Percentiles rank a stretch among this genome's conserved stretches.
phyloP scores from a whole-genome alignment of 805 yeast genomes.

The Scheffersomyces lignosus region DNA sequence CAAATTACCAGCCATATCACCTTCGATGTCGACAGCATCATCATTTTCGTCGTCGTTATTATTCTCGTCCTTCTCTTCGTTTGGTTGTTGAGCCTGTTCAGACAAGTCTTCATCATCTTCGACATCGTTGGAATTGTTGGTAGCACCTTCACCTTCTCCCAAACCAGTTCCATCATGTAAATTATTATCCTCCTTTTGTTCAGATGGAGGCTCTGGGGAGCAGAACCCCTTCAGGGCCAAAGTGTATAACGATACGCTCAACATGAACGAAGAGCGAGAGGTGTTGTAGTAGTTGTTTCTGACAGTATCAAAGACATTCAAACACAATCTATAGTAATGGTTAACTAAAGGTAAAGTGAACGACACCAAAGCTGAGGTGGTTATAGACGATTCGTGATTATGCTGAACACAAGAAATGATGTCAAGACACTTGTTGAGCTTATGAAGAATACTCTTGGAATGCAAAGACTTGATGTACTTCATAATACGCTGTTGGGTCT shows the following conservation, averaged over 20 bases:
- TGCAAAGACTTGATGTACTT: constrained; percentile 46
- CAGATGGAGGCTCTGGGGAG: constrained; percentile 77
- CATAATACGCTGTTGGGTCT: constrained; percentile 45
- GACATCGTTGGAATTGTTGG: constrained; percentile 76
- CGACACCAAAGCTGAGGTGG: constrained; percentile 49
- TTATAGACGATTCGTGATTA: constrained; percentile 31
- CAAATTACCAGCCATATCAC: constrained; percentile 93
- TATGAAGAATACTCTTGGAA: constrained; percentile 31
- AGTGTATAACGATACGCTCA: constrained; percentile 55
- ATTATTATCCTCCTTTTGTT: constrained; percentile 59
- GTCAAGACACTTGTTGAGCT: constrained; percentile 35
- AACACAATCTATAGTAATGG: constrained; percentile 55
- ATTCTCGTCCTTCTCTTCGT: constrained; percentile 65
- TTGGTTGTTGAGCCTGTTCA: constrained; percentile 73
- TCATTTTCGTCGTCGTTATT: constrained; percentile 66
- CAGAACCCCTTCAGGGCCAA: constrained; percentile 86
- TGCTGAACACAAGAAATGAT: constrained; percentile 38
- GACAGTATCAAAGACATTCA: constrained; percentile 43
- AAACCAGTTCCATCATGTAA: constrained; percentile 85
- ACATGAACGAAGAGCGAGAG: constrained; percentile 60
- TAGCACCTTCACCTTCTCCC: constrained; percentile 91
- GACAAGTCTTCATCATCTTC: constrained; percentile 89
- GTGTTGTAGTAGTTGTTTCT: constrained; percentile 51
- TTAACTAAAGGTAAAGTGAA: constrained; percentile 63
- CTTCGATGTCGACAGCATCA: constrained; percentile 91